Conservation (phyloP, 208 protist genomes). For the Leptomonas pyrrhocoris region DNA sequence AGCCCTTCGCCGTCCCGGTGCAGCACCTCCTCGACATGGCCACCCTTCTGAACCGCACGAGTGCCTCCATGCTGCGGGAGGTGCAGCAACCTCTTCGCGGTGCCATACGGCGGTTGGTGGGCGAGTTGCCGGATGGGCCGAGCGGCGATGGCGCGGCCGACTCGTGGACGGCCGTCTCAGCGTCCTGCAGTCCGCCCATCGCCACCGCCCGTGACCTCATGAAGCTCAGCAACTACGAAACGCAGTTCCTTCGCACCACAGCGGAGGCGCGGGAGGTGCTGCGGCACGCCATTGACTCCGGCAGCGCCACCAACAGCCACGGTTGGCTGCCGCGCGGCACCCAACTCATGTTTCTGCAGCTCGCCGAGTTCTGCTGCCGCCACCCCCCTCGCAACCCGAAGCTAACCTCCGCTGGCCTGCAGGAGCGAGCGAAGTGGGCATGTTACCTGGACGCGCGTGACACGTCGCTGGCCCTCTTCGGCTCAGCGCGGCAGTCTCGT, state of each 20-base stretch:
- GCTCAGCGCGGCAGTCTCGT: constrained; percentile 76
- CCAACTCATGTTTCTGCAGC: constrained; percentile 62
- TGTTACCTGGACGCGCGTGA: constrained; percentile 87
- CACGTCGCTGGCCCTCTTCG: constrained; percentile 85
- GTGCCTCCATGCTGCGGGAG: constrained; percentile 35
- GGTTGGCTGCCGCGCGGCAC: constrained; percentile 43
- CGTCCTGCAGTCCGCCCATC: constrained; percentile 25
- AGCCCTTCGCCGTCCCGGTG: constrained; percentile 39
- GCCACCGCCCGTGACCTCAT: constrained; percentile 48
- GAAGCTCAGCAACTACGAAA: constrained; percentile 52
- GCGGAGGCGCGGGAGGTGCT: constrained; percentile 70
- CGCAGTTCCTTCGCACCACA: constrained; percentile 56
- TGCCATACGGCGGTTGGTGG: constrained; percentile 38
- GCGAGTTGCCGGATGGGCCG: constrained; percentile 15
- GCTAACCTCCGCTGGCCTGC: constrained; percentile 65
- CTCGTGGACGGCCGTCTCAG: background rate
- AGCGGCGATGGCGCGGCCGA: background rate
- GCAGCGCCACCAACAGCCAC: constrained; percentile 34
- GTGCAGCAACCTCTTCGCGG: constrained; percentile 42
- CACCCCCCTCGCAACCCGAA: constrained; percentile 83
- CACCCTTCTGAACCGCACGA: constrained; percentile 51
- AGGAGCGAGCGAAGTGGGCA: constrained; percentile 79
- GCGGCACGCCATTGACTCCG: constrained; percentile 42
- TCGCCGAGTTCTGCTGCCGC: constrained; percentile 70
- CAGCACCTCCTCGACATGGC: constrained; percentile 76